Evolutionary conservation across 2,329 filamentous ascomycete species (phyloP), one percentile per base, ranked within the genome.

Genomic region (Calonectria pseudoturangicola): DNA sequence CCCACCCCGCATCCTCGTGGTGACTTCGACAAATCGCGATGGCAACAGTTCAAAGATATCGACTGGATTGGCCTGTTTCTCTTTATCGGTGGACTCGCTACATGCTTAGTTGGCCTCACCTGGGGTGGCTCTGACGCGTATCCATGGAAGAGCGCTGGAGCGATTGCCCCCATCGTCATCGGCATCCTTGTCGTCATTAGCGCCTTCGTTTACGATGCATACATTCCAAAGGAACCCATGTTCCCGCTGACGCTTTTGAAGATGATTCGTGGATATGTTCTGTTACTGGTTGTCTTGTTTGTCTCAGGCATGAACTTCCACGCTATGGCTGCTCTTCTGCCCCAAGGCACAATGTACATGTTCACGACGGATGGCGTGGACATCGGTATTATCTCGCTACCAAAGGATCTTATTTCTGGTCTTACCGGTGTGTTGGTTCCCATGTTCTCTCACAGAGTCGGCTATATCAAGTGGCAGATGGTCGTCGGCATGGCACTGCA

Each of bases 301-400:
- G 64, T 75, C 2, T 68, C 73, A 0, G 73, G 73, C 13, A 75
- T 75, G 73, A 72, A 74, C 36, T 75, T 70, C 0, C 62, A 75
- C 28, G 73, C 73, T 5, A 41, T 75, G 30, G 54, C 72, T 12
- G 69, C 73, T 33, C 62, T 75, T 0, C 43, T 75, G 0, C 73
- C 73, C 0, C 73, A 75, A 12, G 73, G 73, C 3, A 66, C 73
- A 0, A 69, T 75, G 0, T 75, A 72, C 8, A 75, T 75, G 73
- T 75, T 75, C 30, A 74, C 72, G 0, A 70, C 72, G 0, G 73
- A 75, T 1, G 70, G 69, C 0, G 74, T 75, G 8, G 43, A 75
- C 3, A 58, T 58, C 12, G 54, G 54, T 6, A 16, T 58, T 1
- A 21, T 58, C 2, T 58, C 54, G 4, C 33, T 58, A 4, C 54